phyloP scores from a whole-genome alignment of 176 grass and related monocot genomes.

The Juncus inflexus region DNA sequence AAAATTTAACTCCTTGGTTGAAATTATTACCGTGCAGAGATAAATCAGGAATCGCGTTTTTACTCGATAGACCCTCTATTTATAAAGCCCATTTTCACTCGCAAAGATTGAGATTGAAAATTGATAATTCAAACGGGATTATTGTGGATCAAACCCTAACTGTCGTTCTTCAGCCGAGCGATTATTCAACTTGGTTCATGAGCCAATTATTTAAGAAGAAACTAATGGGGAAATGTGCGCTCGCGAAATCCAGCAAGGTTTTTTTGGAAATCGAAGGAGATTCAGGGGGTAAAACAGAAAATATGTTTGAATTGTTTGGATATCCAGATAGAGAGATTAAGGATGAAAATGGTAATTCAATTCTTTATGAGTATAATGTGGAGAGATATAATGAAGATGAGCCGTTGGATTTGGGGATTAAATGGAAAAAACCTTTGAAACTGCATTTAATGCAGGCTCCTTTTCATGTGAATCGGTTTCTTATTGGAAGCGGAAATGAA shows the following conservation, averaged over 20 bases:
- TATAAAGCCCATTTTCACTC: constrained; percentile 98
- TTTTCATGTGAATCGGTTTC: constrained; percentile 73
- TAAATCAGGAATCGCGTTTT: constrained; percentile 80
- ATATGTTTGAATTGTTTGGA: constrained; percentile 52
- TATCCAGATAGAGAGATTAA: constrained; percentile 53
- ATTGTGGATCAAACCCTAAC: constrained; percentile 79
- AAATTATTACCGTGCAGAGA: constrained; percentile 95
- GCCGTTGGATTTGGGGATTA: constrained; percentile 77
- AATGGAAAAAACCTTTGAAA: constrained; percentile 66
- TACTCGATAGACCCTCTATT: constrained; percentile 86
- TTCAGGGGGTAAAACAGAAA: constrained; percentile 48
- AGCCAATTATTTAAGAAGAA: constrained; percentile 74
- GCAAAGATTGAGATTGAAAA: constrained; percentile 67
- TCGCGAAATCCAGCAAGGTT: constrained; percentile 75
- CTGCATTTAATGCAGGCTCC: constrained; percentile 61
- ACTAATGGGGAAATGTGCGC: constrained; percentile 56
- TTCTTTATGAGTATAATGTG: constrained; percentile 64
- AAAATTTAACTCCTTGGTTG: constrained; percentile 97
- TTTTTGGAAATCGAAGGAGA: constrained; percentile 68
- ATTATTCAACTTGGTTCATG: constrained; percentile 78
- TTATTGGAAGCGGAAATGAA: constrained; percentile 98
- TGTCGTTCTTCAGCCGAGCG: constrained; percentile 52
- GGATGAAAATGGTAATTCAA: constrained; percentile 42
- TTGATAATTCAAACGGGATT: constrained; percentile 50
- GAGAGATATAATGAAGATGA: constrained; percentile 50